These are phyloP conservation scores for Scutellaria barbata DNA, from an alignment of 257 asterid genomes.

Conservation along the genomic window DNA sequence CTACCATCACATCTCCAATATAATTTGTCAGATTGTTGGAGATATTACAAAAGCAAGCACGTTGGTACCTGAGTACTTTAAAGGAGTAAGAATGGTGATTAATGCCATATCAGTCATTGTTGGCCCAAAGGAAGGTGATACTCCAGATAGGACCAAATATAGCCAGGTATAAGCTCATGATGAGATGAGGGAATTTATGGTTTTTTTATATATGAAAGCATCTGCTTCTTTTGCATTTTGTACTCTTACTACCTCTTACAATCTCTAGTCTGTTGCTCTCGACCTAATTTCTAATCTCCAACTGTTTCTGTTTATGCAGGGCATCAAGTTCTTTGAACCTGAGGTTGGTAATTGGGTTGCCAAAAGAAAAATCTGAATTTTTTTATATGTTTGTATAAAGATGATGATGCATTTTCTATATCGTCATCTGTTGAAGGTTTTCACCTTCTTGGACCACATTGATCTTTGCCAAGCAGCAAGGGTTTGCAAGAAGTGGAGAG, in stretches of 20 bases:
- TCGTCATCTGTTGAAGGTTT: conserved; percentile 57
- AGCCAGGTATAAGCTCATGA: conserved; percentile 60
- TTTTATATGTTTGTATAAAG: too few species aligned
- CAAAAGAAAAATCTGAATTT: conserved; percentile 29
- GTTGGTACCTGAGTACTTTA: conserved; percentile 74
- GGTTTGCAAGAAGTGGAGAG: conserved; percentile 97
- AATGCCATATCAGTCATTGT: conserved; percentile 93
- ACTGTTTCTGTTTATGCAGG: conserved; percentile 54
- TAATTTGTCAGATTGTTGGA: conserved; percentile 68
- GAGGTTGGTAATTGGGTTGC: conserved; percentile 68
- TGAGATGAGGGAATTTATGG: conserved; percentile 3
- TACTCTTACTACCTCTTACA: not conserved
- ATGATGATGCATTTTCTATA: conserved; percentile 11
- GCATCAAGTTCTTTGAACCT: conserved; percentile 97
- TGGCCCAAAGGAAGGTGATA: conserved; percentile 99
- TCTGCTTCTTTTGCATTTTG: conserved; percentile 7
- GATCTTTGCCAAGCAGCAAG: conserved; percentile 94
- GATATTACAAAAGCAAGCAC: conserved; percentile 88
- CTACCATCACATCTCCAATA: not conserved
- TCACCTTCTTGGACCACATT: conserved; percentile 82
- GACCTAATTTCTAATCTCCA: conserved; percentile 17
- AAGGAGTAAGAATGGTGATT: conserved; percentile 80
- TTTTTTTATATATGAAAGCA: not conserved
- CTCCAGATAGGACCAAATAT: conserved; percentile 94
- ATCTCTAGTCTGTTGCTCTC: conserved; percentile 24